Base-by-base conservation (phyloP, 1,139 yeast species). In the Blastobotrys elegans region DNA sequence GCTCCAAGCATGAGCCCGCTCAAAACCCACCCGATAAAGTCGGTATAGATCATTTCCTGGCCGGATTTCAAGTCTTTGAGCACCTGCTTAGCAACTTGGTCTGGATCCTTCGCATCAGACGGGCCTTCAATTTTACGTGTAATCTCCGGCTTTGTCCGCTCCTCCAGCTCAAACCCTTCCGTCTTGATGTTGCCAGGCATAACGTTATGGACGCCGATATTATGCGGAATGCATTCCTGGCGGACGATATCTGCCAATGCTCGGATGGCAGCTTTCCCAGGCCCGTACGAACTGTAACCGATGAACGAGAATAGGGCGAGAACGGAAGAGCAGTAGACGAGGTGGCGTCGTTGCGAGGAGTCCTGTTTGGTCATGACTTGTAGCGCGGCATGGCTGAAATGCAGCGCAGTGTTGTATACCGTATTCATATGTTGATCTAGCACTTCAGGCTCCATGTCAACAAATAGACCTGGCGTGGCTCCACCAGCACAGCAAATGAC, bases 241-340 rank as follows among this genome's bases (percentile, higher is more conserved):
- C 96, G 78, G 47, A 92, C 67, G 4, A 84, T 73, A 44, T 84
- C 84, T 0, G 90, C 82, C 31, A 94, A 69, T 0, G 95, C 72
- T 56, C 86, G 74, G 10, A 92, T 64, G 0, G 97, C 96, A 0
- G 88, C 81, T 65, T 94, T 94, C 57, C 82, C 67, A 0, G 99
- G 98, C 0, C 92, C 92, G 62, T 94, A 94, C 57, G 88, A 92
- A 0, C 80, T 73, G 63, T 94, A 94, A 0, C 99, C 99, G 43
- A 89, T 85, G 60, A 92, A 83, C 3, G 97, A 88, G 69, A 79
- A 90, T 56, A 84, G 79, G 2, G 95, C 88, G 3, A 84, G 80
- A 5, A 83, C 84, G 1, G 96, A 87, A 0, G 96, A 84, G 58
- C 89, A 80, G 36, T 87, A 72, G 3, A 92, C 74, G 5, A 94